Evolutionary conservation across 768 basidiomycete genomes (phyloP).

Genomic region (Asterophora lycoperdoides): DNA sequence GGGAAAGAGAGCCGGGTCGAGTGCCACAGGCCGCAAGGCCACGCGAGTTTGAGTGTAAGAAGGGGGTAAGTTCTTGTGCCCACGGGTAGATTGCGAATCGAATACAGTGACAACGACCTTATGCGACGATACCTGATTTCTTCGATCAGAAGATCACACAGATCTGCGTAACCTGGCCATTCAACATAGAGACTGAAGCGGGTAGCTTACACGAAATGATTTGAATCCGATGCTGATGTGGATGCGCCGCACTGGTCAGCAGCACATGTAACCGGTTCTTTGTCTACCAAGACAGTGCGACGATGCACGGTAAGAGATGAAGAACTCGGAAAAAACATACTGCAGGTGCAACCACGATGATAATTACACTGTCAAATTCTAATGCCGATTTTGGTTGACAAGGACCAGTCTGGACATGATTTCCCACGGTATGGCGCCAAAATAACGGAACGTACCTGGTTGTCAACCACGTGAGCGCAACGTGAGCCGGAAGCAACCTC

Average conservation of each 20-base stretch:
- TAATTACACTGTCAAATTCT: constrained; percentile 18
- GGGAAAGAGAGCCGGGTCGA: constrained; percentile 21
- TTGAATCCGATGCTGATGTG: not conserved
- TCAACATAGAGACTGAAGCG: constrained; percentile 5
- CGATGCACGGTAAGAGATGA: constrained; percentile 16
- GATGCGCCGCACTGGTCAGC: constrained; percentile 1
- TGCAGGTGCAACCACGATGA: constrained; percentile 11
- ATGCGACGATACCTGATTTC: constrained; percentile 29
- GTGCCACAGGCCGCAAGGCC: constrained; percentile 33
- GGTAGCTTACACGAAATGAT: constrained; percentile 6
- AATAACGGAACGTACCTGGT: constrained; percentile 28
- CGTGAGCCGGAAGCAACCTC: not conserved
- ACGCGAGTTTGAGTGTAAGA: constrained; percentile 41
- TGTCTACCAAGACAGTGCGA: not conserved
- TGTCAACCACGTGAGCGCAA: constrained; percentile 25
- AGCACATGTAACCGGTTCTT: not conserved
- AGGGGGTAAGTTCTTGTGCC: constrained; percentile 33
- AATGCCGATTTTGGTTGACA: constrained; percentile 18
- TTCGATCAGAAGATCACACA: constrained; percentile 35
- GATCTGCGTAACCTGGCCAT: constrained; percentile 14
- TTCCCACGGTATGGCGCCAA: constrained; percentile 29
- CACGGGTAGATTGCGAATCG: constrained; percentile 33
- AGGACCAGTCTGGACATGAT: constrained; percentile 6
- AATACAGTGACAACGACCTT: constrained; percentile 26
- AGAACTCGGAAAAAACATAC: constrained; percentile 16